Evolutionary conservation across 768 basidiomycete species (phyloP).

Genomic region (Trametes gibbosa): DNA sequence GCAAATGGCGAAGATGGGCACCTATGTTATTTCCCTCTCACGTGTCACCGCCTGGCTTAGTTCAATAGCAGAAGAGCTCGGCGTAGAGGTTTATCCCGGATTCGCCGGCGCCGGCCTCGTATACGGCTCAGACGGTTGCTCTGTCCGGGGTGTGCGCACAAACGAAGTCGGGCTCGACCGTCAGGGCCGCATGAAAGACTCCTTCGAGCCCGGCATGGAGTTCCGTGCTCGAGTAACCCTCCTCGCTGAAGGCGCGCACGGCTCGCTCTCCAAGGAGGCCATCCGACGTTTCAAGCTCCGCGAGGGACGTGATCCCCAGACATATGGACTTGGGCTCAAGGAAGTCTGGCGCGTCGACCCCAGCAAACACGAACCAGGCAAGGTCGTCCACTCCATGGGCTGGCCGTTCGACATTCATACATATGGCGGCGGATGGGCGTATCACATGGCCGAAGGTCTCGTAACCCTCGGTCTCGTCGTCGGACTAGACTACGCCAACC

Average conservation of each 20-base stretch:
- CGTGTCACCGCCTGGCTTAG: constrained; percentile 89
- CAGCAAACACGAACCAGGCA: constrained; percentile 61
- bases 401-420: constrained; percentile 85
- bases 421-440: constrained; percentile 90
- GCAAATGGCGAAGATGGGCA: constrained; percentile 93
- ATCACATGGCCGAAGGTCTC: constrained; percentile 92
- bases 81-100: constrained; percentile 95
- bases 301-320: constrained; percentile 74
- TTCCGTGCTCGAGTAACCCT: constrained; percentile 91
- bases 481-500: constrained; percentile 93
- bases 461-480: constrained; percentile 90
- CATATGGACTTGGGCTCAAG: constrained; percentile 94
- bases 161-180: constrained; percentile 93
- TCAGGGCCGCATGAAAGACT: constrained; percentile 70
- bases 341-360: constrained; percentile 92
- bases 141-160: constrained; percentile 78
- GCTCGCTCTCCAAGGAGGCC: constrained; percentile 80
- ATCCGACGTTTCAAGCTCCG: constrained; percentile 74
- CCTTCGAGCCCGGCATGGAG: constrained; percentile 95
- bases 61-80: constrained; percentile 76
- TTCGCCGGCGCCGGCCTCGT: constrained; percentile 90
- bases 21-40: constrained; percentile 90
- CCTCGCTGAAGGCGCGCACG: constrained; percentile 94
- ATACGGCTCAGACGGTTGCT: constrained; percentile 57
- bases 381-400: constrained; percentile 92